A percentile compares a stretch with the other conserved stretches of the same genome.
These are phyloP conservation scores for rapeseed (Brassica napus) DNA, from an alignment of 345 rosid species.

Conservation along the genomic window DNA sequence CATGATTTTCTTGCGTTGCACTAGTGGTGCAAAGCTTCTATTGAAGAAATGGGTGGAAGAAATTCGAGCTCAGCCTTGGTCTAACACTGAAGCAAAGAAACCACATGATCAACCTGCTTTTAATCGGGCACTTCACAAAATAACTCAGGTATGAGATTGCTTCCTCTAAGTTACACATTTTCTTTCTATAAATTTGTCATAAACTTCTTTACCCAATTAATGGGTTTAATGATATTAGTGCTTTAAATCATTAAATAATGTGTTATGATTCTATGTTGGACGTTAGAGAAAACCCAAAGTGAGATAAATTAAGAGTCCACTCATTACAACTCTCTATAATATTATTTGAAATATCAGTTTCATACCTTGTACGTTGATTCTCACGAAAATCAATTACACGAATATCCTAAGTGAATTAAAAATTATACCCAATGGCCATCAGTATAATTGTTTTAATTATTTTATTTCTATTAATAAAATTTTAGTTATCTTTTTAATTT, in stretches of 20 bases:
- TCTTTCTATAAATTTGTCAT: not conserved
- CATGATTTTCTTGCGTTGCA: slow-evolving; percentile 23
- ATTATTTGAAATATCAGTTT: not conserved
- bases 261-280: not conserved
- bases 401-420: not conserved
- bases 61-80: slow-evolving; percentile 37
- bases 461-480: not conserved
- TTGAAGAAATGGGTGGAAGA: slow-evolving; percentile 25
- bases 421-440: not conserved
- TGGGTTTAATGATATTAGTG: not conserved
- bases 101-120: slow-evolving; percentile 21
- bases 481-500: not conserved
- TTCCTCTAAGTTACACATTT: not conserved
- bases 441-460: not conserved
- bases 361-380: not conserved
- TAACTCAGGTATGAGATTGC: not conserved
- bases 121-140: slow-evolving; percentile 14
- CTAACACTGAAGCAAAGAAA: slow-evolving; percentile 1
- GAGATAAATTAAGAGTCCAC: not conserved
- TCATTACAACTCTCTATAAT: not conserved
- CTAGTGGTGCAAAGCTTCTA: slow-evolving; percentile 17
- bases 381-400: not conserved
- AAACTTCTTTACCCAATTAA: not conserved
- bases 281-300: not conserved
- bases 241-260: not conserved